Base-by-base conservation (phyloP, 192 early-diverging fungal genomes). In the Obelidium mucronatum region DNA sequence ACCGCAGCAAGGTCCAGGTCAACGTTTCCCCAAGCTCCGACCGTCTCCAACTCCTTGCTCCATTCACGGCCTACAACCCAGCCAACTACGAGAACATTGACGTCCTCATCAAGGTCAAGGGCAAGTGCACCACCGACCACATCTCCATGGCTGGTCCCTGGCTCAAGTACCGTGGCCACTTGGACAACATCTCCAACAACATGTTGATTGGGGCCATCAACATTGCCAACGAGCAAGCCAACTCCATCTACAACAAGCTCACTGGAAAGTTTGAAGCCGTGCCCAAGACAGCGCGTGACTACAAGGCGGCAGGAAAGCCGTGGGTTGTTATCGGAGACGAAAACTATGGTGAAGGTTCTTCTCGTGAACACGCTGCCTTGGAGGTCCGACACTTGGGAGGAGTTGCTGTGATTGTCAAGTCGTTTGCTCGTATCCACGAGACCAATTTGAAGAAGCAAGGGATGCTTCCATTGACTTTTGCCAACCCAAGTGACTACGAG, bases 401-500 rank as follows among this genome's bases (percentile, higher is more conserved):
- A 84, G 91, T 90, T 71, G 73, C 77, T 62, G 93, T 99, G 26
- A 80, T 99, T 71, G 89, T 93, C 6, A 89, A 92, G 59, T 96
- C 94, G 28, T 99, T 99, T 92, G 97, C 96, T 31, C 94, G 97
- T 76, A 99, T 99, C 86, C 97, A 99, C 79, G 87, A 99, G 81
- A 99, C 97, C 81, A 99, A 99, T 89, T 90, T 97, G 73, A 99
- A 99, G 92, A 99, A 99, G 91, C 97, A 99, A 85, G 97, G 97
- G 78, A 89, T 99, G 66, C 88, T 99, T 73, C 97, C 97, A 40
- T 87, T 99, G 78, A 97, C 95, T 61, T 99, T 99, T 78, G 86
- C 92, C 83, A 89, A 99, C 88, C 89, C 94, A 68, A 90, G 88
- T 71, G 97, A 99, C 84, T 98, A 94, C 86, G 94, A 97, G 22